These are phyloP conservation scores for Beauveria medogensis DNA, from an alignment of 2,329 filamentous ascomycete species.

Conservation along the genomic window DNA sequence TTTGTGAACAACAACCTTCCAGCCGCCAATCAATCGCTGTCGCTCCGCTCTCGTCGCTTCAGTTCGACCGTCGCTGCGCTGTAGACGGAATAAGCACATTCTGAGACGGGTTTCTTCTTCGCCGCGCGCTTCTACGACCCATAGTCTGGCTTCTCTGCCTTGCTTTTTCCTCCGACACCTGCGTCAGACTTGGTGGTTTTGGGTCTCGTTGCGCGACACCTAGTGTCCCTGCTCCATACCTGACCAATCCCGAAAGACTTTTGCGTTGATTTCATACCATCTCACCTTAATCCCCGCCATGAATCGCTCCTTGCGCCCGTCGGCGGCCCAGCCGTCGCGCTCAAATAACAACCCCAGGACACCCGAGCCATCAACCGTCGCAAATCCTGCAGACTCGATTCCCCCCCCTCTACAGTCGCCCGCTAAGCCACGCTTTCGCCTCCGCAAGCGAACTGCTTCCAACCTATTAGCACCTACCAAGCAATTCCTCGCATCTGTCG, in stretches of 20 bases:
- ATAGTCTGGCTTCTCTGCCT: constrained; percentile 1
- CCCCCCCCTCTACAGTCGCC: constrained; percentile 25
- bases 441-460: constrained; percentile 48
- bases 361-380: constrained; percentile 38
- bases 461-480: constrained; percentile 50
- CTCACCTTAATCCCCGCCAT: not conserved
- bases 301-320: constrained; percentile 32
- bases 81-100: not conserved
- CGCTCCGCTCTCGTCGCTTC: not conserved
- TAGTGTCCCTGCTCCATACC: not conserved
- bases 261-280: constrained; percentile 7
- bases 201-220: not conserved
- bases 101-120: not conserved
- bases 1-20: not conserved
- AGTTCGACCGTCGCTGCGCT: not conserved
- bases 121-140: not conserved
- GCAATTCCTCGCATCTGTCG: constrained; percentile 60
- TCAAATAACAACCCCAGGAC: constrained; percentile 29
- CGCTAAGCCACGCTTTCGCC: constrained; percentile 44
- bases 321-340: constrained; percentile 36
- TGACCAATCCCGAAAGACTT: not conserved
- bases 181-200: constrained; percentile 9
- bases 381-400: constrained; percentile 26
- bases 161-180: constrained; percentile 9
- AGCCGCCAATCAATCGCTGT: constrained; percentile 5